These are phyloP conservation scores for Naganishia vishniacii DNA, from an alignment of 768 basidiomycete genomes.

Conservation along the genomic window DNA sequence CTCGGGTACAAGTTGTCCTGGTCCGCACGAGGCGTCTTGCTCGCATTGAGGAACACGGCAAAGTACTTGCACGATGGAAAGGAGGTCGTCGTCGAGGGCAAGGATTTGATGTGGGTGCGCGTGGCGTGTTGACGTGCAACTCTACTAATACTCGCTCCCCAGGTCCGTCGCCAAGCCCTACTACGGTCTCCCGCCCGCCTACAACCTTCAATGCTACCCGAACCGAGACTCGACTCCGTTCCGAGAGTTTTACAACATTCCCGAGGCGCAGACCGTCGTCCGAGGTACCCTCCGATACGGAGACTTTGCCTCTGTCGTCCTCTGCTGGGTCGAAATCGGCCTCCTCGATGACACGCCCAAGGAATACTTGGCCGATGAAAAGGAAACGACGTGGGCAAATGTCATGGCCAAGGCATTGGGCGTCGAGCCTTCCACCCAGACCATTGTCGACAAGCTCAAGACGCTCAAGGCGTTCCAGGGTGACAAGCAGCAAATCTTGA, in stretches of 20 bases:
- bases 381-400: conserved; percentile 73
- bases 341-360: conserved; percentile 73
- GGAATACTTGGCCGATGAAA: conserved; percentile 60
- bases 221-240: conserved; percentile 91
- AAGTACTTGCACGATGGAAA: conserved; percentile 67
- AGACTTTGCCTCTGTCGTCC: conserved; percentile 84
- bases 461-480: conserved; percentile 61
- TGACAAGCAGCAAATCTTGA: conserved; percentile 65
- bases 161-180: conserved; percentile 70
- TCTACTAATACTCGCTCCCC: not conserved
- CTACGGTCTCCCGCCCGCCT: conserved; percentile 72
- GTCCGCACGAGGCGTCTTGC: conserved; percentile 91
- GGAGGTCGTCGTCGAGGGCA: conserved; percentile 63
- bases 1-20: conserved; percentile 99
- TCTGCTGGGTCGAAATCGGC: conserved; percentile 75
- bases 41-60: conserved; percentile 86
- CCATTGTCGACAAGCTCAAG: conserved; percentile 68
- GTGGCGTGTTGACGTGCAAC: not conserved
- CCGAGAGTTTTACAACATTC: conserved; percentile 84
- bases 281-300: conserved; percentile 84
- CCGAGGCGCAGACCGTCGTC: conserved; percentile 85
- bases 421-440: conserved; percentile 67
- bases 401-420: conserved; percentile 69
- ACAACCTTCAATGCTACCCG: conserved; percentile 92
- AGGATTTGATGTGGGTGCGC: conserved; percentile 66